Percentiles rank a stretch among this genome's conserved stretches.
phyloP scores from a whole-genome alignment of 176 grass and related monocot species.

The Lolium rigidum region DNA sequence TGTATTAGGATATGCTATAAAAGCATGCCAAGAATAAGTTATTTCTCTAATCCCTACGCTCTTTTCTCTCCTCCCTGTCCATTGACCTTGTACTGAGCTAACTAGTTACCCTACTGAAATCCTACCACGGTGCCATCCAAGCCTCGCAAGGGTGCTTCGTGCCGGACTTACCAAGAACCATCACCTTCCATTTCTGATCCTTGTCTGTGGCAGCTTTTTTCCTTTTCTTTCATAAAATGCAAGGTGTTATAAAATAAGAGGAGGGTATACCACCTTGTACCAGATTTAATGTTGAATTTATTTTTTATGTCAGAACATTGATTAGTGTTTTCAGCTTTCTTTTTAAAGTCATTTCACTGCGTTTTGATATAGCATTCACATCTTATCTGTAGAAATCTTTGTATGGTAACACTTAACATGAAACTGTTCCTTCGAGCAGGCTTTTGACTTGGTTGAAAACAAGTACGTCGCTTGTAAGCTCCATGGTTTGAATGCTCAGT shows the following conservation, averaged over 20 bases:
- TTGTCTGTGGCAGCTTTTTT: not conserved
- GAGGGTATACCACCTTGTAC: not conserved
- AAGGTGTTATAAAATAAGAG: not conserved
- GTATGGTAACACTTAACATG: conserved; percentile 31
- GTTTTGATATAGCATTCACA: conserved; percentile 18
- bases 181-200: not conserved
- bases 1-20: not conserved
- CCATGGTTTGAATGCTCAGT: conserved; percentile 96
- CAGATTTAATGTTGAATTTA: conserved; percentile 28
- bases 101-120: conserved; percentile 9
- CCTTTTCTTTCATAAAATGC: conserved; percentile 26
- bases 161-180: not conserved
- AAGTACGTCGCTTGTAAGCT: conserved; percentile 98
- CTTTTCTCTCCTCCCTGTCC: not conserved
- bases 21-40: conserved; percentile 6
- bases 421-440: conserved; percentile 59
- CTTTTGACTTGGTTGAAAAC: conserved; percentile 98
- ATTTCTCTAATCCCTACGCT: not conserved
- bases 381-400: conserved; percentile 28
- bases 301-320: conserved; percentile 16
- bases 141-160: not conserved
- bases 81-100: not conserved
- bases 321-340: conserved; percentile 9
- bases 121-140: not conserved
- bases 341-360: conserved; percentile 22